Conservation (phyloP, 768 basidiomycete species). For the Mycena floridula region DNA sequence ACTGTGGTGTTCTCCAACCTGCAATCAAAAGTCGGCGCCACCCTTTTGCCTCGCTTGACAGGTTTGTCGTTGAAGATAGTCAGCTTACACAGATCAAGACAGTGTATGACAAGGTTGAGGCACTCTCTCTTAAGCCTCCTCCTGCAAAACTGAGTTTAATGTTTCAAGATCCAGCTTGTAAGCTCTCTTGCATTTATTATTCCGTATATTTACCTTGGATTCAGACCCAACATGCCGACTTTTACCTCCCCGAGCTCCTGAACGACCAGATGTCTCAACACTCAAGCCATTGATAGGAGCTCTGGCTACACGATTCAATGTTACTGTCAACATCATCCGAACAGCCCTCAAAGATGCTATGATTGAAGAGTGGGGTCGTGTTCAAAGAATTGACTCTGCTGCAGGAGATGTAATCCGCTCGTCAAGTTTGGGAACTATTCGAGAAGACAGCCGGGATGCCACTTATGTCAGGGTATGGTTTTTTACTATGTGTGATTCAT, state of each 20-base stretch:
- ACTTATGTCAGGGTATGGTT: slow-evolving; percentile 17
- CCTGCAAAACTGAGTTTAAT: not conserved
- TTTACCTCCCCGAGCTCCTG: not conserved
- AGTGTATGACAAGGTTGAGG: no score
- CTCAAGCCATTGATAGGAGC: not conserved
- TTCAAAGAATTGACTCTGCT: slow-evolving; percentile 8
- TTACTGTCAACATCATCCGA: not conserved
- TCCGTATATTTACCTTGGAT: not conserved
- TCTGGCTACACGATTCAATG: slow-evolving; percentile 1
- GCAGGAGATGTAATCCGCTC: slow-evolving; percentile 15
- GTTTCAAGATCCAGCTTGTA: not conserved
- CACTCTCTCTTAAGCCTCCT: no score
- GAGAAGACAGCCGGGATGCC: slow-evolving; percentile 13
- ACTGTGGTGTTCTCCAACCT: no score
- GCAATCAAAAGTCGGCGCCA: no score
- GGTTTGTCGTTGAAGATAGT: not conserved
- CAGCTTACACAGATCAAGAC: not conserved
- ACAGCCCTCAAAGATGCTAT: not conserved
- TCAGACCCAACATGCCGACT: not conserved
- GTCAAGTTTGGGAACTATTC: not conserved
- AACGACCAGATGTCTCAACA: not conserved
- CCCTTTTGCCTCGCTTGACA: no score
- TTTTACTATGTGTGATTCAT: not conserved
- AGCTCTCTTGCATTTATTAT: not conserved
- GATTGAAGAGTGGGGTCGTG: slow-evolving; percentile 11